Conservation (phyloP, 345 rosid genomes). For the Euclidium syriacum region DNA sequence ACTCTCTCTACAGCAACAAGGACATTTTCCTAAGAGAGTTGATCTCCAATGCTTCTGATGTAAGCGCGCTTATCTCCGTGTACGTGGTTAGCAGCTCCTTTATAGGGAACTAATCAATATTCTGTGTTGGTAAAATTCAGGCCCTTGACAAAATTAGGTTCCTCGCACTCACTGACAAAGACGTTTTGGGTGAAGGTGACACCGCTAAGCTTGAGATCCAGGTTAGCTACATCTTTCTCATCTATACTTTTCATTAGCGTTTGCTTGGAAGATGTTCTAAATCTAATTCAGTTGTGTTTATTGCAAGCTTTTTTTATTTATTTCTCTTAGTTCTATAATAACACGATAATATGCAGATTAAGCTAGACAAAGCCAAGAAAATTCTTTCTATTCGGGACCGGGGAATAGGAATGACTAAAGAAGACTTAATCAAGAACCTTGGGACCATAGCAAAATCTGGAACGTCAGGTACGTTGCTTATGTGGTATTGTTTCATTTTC, state of each 20-base stretch:
- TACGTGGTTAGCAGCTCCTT: neutral
- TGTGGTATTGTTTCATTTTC: neutral
- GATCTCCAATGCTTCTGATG: constrained; percentile 99
- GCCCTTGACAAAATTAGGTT: constrained; percentile 94
- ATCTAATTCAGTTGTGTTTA: too few relatives aligned
- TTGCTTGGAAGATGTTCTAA: too few relatives aligned
- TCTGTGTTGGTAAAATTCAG: constrained; percentile 34
- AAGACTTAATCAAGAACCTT: constrained; percentile 91
- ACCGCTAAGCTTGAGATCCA: constrained; percentile 87
- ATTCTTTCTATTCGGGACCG: constrained; percentile 81
- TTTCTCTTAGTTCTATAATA: neutral
- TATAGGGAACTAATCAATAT: neutral
- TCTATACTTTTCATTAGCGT: too few relatives aligned
- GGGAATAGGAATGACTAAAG: constrained; percentile 99
- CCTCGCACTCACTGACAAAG: constrained; percentile 90
- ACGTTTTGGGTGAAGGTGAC: constrained; percentile 91
- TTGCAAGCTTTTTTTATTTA: too few relatives aligned
- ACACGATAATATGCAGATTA: constrained; percentile 51
- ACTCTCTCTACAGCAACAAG: constrained; percentile 97
- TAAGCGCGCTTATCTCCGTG: too few relatives aligned
- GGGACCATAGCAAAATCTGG: constrained; percentile 99
- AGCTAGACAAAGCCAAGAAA: constrained; percentile 86
- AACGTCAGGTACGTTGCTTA: constrained; percentile 96
- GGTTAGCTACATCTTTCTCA: constrained; percentile 38
- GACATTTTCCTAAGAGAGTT: constrained; percentile 96